Conservation (phyloP, 2,329 filamentous ascomycete genomes). For the Alternaria triticimaculans region DNA sequence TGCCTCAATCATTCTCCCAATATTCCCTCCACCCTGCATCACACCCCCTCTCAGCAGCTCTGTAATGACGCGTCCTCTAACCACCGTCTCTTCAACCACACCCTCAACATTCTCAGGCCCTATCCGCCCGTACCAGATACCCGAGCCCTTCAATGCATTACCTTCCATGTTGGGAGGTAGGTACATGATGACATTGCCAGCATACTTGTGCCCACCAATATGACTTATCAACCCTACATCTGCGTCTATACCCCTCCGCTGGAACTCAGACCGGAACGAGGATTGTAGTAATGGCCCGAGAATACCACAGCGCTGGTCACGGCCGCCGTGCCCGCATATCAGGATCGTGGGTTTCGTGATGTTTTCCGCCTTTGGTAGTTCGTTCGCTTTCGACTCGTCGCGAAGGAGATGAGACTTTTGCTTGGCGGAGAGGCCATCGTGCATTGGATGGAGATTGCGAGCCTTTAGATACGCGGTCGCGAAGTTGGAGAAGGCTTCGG, state of each 20-base stretch:
- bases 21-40: slow-evolving; percentile 27
- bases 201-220: slow-evolving; percentile 84
- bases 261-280: slow-evolving; percentile 72
- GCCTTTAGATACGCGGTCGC: slow-evolving; percentile 73
- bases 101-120: slow-evolving; percentile 78
- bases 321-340: slow-evolving; percentile 84
- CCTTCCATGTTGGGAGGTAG: slow-evolving; percentile 62
- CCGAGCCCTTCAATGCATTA: slow-evolving; percentile 71
- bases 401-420: slow-evolving; percentile 55
- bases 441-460: slow-evolving; percentile 64
- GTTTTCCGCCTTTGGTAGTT: slow-evolving; percentile 61
- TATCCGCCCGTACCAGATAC: slow-evolving; percentile 83
- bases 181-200: slow-evolving; percentile 84
- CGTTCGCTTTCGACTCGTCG: slow-evolving; percentile 55
- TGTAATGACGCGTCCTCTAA: slow-evolving; percentile 69
- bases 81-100: slow-evolving; percentile 73
- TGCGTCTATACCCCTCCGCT: slow-evolving; percentile 59
- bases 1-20: slow-evolving; percentile 40
- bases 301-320: slow-evolving; percentile 83
- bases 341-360: slow-evolving; percentile 62
- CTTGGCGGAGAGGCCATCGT: slow-evolving; percentile 63
- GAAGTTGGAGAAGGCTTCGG: slow-evolving; percentile 61
- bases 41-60: slow-evolving; percentile 78
- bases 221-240: slow-evolving; percentile 76
- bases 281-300: slow-evolving; percentile 74